Evolutionary conservation across 441 rosid genomes (phyloP), one percentile per base, ranked within the genome.

Genomic region (Adansonia madagascariensis): DNA sequence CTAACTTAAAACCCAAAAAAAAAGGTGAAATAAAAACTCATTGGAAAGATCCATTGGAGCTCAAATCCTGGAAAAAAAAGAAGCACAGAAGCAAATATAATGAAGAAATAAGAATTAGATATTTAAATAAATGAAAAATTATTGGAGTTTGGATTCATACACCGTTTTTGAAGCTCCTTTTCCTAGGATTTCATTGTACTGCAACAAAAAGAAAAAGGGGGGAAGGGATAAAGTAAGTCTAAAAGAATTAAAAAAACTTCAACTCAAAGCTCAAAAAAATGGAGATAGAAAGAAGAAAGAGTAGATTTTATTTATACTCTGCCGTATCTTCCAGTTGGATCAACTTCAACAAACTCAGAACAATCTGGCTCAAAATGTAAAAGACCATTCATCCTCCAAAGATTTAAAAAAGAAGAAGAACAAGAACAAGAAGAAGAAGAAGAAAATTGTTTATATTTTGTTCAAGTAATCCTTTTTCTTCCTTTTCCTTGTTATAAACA

Each of bases 301-400:
- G 61, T 24, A 8, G n/a, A 64, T 64, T 64, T 3, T 64, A 64
- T n/a, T 46, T 2, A 60, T 87, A 95, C 99, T 82, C 98, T 92
- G 82, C 98, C 97, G 85, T 96, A 96, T 94, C 99, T 92, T 84
- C 99, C 97, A 61, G 98, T 89, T 71, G 99, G 98, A 92, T 96
- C 99, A 88, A 91, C 96, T 86, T 94, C 99, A 82, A 96, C 91
- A 86, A 92, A 96, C 83, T 91, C 98, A 78, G 89, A 85, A 78
- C 71, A 79, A 70, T 87, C 92, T 77, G 80, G 79, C 41, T 84
- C 88, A 61, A 76, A 80, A 75, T 62, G 84, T 57, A 84, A 57
- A 55, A 81, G 84, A 82, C 84, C 89, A 82, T 86, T 88, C 95
- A 91, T 91, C 78, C 77, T 88, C 75, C 79, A 65, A 55, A 35